phyloP scores from a whole-genome alignment of 2,329 filamentous ascomycete genomes.

The Fusarium acutatum region DNA sequence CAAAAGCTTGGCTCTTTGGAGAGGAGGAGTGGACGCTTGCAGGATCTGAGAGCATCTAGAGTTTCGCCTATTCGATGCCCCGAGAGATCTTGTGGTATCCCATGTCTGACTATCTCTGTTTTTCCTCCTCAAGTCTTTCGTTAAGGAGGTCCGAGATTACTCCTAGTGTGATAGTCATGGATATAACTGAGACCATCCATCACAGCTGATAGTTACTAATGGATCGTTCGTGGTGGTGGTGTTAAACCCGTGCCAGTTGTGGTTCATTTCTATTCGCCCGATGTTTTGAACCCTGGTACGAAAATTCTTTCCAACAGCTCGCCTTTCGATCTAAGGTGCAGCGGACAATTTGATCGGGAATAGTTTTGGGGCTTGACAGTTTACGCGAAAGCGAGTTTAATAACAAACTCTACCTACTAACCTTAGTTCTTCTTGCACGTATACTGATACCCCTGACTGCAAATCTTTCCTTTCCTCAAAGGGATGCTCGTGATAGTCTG shows the following conservation, averaged over 20 bases:
- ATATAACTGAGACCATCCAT: constrained; percentile 9
- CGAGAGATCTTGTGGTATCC: constrained; percentile 17
- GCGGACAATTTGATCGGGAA: neutral
- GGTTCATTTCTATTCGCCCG: constrained; percentile 1
- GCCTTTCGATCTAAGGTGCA: constrained; percentile 1
- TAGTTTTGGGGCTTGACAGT: neutral
- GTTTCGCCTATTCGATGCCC: constrained; percentile 30
- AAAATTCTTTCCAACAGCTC: constrained; percentile 12
- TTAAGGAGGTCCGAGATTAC: constrained; percentile 11
- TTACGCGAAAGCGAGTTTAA: constrained; percentile 9
- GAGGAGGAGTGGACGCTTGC: constrained; percentile 25
- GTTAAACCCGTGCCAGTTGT: neutral
- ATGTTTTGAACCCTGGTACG: constrained; percentile 6
- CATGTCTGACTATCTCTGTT: neutral
- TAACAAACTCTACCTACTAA: neutral
- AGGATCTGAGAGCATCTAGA: constrained; percentile 29
- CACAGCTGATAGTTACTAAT: neutral
- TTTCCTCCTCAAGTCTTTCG: neutral
- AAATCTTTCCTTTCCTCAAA: neutral
- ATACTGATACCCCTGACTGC: neutral
- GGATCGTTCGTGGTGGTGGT: neutral
- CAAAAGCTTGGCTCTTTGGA: constrained; percentile 1
- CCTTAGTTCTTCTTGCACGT: neutral
- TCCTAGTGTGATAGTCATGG: constrained; percentile 10
- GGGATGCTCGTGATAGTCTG: neutral